Evolutionary conservation across 371 early-diverging fungal species (phyloP), one percentile per base, ranked within the genome.

Genomic region (Mucor piriformis): DNA sequence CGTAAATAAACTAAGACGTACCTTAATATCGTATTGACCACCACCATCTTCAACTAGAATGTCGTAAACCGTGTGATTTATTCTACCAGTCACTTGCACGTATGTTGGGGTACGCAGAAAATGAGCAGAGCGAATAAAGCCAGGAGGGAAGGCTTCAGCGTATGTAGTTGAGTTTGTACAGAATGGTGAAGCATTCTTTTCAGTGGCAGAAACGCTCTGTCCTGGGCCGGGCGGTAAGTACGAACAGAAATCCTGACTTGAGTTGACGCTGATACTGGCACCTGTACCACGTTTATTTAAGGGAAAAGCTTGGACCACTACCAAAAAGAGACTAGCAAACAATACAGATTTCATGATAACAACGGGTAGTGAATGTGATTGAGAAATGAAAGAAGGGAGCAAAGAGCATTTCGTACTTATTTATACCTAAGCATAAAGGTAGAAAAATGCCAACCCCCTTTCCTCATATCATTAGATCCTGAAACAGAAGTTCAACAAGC

Each of bases 21-120:
- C 83, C 54, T 80, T 72, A 51, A 71, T 60, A 51, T 79, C 83
- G 29, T 80, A 78, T 59, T 83, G 83, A 16, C 83, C 83, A 34
- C 83, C 83, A 32, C 74, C 77, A 57, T 81, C 83, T 13, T 62
- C 57, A 49, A 66, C 50, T 27, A 44, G 57, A n/a, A 81, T 60
- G 5, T 63, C 47, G 32, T 78, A 83, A 35, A 59, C 69, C 3
- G 65, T 44, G 10, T 74, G 69, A 50, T 83, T 67, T 37, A 83
- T 77, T 8, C 72, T 69, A 18, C 81, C 83, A 24, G 81, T 81
- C 16, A 83, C 57, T 66, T 83, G 83, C n/a, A 64, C 58, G 49
- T 74, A 83, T 1, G 48, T 53, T 8, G 50, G 57, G n/a, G 75
- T 75, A 10, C 49, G 49, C 33, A 58, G 11, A 40, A 61, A 74